A percentile compares a stretch with the other conserved stretches of the same genome.
Conservation (phyloP, 495 filamentous ascomycete species). For the Trichoderma erinaceum region DNA sequence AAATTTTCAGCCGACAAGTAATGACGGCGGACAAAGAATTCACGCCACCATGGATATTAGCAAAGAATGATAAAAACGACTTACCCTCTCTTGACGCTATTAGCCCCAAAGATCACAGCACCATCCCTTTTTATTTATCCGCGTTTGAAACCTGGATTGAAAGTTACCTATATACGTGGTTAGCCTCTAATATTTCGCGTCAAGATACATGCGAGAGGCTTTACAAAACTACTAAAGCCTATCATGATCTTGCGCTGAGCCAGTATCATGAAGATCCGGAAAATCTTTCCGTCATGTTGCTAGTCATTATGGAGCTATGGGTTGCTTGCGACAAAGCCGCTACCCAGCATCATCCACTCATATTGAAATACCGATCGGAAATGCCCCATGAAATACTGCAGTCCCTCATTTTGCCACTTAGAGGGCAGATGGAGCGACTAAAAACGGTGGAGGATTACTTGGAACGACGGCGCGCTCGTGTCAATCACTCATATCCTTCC, state of each 20-base stretch:
- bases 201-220: conserved; percentile 18
- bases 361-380: conserved; percentile 47
- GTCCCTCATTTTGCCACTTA: conserved; percentile 43
- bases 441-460: conserved; percentile 47
- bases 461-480: conserved; percentile 19
- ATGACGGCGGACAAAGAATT: no score
- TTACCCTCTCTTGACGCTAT: no score
- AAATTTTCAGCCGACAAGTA: no score
- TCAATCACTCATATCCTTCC: conserved; percentile 20
- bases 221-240: conserved; percentile 20
- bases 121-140: not conserved
- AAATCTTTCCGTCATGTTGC: conserved; percentile 50
- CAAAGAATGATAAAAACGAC: not conserved
- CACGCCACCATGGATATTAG: no score
- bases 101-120: not conserved
- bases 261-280: conserved; percentile 44
- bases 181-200: not conserved
- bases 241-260: conserved; percentile 20
- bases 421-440: conserved; percentile 47
- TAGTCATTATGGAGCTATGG: conserved; percentile 60
- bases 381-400: conserved; percentile 41
- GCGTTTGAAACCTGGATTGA: conserved; percentile 23
- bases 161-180: conserved; percentile 15
- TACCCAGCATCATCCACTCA: conserved; percentile 29
- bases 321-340: conserved; percentile 52